These are phyloP conservation scores for Calcarisporium arbuscula DNA, from an alignment of 2,329 filamentous ascomycete species.

Conservation along the genomic window DNA sequence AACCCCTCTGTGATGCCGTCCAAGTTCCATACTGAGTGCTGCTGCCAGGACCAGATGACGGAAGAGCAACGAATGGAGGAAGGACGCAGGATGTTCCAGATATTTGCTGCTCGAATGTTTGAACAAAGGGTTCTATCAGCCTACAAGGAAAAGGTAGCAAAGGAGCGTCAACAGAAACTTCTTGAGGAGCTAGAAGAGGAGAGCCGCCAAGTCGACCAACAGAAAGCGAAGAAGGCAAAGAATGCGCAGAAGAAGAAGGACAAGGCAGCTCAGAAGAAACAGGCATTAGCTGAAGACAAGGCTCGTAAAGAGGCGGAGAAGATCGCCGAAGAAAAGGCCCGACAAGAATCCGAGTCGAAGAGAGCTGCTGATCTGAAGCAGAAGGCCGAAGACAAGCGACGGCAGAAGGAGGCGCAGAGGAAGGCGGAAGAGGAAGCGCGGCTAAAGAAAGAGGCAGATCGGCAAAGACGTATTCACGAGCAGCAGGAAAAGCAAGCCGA, in stretches of 20 bases:
- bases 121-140: conserved; percentile 93
- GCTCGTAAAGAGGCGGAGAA: conserved; percentile 82
- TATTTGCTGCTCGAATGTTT: conserved; percentile 98
- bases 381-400: conserved; percentile 83
- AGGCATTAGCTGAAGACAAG: conserved; percentile 84
- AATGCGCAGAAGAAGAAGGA: conserved; percentile 95
- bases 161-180: conserved; percentile 84
- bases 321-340: conserved; percentile 76
- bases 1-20: conserved; percentile 32
- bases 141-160: conserved; percentile 95
- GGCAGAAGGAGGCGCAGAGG: conserved; percentile 84
- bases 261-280: conserved; percentile 83
- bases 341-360: conserved; percentile 68
- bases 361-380: conserved; percentile 72
- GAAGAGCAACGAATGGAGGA: conserved; percentile 99
- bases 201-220: conserved; percentile 64
- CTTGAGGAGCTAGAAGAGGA: conserved; percentile 90
- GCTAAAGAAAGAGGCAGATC: conserved; percentile 77
- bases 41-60: conserved; percentile 81
- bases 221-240: conserved; percentile 87
- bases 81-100: conserved; percentile 97
- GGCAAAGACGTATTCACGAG: conserved; percentile 70
- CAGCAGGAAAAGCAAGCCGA: conserved; percentile 83
- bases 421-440: conserved; percentile 88
- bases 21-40: conserved; percentile 37